Conservation (phyloP, 352 stramenopile species). For the Phytopythium helicoides region DNA sequence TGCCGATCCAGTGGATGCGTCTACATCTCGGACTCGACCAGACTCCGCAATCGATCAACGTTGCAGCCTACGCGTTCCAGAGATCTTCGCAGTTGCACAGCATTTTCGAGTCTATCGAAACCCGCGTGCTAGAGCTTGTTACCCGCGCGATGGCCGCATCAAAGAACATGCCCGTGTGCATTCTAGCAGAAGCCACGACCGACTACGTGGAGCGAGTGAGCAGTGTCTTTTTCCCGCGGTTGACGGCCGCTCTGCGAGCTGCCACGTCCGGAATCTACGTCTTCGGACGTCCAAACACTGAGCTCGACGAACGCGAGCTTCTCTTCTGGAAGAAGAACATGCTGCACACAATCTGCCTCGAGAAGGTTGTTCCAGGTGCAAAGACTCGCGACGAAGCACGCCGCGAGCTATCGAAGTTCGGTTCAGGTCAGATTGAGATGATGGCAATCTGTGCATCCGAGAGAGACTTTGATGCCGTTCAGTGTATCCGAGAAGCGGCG, state of each 20-base stretch:
- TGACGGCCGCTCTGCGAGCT: slow-evolving; percentile 27
- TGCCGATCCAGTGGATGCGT: slow-evolving; percentile 36
- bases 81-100: slow-evolving; percentile 12
- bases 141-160: slow-evolving; percentile 13
- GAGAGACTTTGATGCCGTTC: slow-evolving; percentile 22
- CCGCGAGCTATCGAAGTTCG: slow-evolving; percentile 1
- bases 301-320: slow-evolving; percentile 32
- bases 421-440: slow-evolving; percentile 16
- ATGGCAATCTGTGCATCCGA: slow-evolving; percentile 30
- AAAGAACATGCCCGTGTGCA: slow-evolving; percentile 31
- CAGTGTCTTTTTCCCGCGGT: slow-evolving; percentile 44
- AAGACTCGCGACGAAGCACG: not conserved
- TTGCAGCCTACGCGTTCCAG: slow-evolving; percentile 13
- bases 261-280: slow-evolving; percentile 42
- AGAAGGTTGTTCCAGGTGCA: slow-evolving; percentile 16
- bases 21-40: slow-evolving; percentile 27
- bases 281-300: slow-evolving; percentile 29
- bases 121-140: slow-evolving; percentile 32
- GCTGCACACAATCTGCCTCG: slow-evolving; percentile 40
- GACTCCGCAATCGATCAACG: slow-evolving; percentile 18
- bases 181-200: slow-evolving; percentile 37
- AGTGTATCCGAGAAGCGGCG: slow-evolving; percentile 24
- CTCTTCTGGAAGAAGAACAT: slow-evolving; percentile 45
- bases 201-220: slow-evolving; percentile 40
- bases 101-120: slow-evolving; percentile 25